These are phyloP conservation scores for Boechera divaricarpa DNA, from an alignment of 345 rosid species.

Conservation along the genomic window DNA sequence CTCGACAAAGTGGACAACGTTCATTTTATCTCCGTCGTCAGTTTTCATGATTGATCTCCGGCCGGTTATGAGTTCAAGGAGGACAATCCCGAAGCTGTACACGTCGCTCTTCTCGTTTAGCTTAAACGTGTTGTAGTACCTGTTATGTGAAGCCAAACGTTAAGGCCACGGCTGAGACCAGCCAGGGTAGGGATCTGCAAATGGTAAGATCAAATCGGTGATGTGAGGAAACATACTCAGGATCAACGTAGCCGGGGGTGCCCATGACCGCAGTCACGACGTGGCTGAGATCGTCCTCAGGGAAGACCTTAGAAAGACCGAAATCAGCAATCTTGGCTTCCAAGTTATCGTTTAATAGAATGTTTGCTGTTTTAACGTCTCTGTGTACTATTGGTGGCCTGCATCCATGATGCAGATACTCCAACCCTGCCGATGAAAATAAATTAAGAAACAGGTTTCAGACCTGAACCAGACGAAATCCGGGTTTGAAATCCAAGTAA, in stretches of 20 bases:
- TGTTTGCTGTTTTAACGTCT: slow-evolving; percentile 50
- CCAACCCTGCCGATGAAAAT: slow-evolving; percentile 27
- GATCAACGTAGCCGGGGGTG: slow-evolving; percentile 53
- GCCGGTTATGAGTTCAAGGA: slow-evolving; percentile 61
- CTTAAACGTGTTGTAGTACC: slow-evolving; percentile 50
- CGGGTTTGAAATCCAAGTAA: neutral
- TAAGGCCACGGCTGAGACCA: no score
- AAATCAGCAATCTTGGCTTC: slow-evolving; percentile 62
- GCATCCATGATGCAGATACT: slow-evolving; percentile 49
- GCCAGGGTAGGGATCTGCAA: no score
- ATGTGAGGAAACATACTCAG: slow-evolving; percentile 38
- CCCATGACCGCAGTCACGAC: slow-evolving; percentile 50
- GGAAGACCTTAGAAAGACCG: slow-evolving; percentile 51
- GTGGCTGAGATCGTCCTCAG: slow-evolving; percentile 47
- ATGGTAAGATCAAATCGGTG: neutral
- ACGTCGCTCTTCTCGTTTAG: slow-evolving; percentile 63
- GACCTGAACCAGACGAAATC: neutral
- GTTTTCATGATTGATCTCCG: slow-evolving; percentile 48
- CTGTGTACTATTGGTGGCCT: slow-evolving; percentile 50
- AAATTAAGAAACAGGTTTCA: neutral
- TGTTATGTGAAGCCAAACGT: neutral
- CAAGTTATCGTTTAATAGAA: slow-evolving; percentile 46
- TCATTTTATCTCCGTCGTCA: slow-evolving; percentile 44
- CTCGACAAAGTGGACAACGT: slow-evolving; percentile 41
- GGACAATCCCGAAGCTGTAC: slow-evolving; percentile 59